Evolutionary conservation across 495 filamentous ascomycete genomes (phyloP).

Genomic region (Geoglossum glabrum): DNA sequence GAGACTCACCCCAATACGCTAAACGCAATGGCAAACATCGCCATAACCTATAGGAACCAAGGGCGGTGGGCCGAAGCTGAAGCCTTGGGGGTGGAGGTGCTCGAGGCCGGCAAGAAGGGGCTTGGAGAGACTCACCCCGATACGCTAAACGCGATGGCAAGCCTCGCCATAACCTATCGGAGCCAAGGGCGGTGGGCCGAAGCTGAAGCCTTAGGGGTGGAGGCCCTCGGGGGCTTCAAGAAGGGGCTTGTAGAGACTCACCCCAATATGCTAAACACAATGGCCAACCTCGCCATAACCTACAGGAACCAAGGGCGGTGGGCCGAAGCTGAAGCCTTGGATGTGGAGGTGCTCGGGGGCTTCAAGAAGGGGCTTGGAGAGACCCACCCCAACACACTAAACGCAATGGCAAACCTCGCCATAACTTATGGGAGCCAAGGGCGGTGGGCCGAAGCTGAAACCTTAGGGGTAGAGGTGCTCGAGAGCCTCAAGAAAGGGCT

Average conservation of each 20-base stretch:
- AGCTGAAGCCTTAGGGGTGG: background rate
- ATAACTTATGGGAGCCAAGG: background rate
- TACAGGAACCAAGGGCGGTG: background rate
- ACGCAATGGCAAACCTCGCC: background rate
- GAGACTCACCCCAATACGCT: background rate
- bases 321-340: background rate
- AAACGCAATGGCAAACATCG: background rate
- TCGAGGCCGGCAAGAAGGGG: background rate
- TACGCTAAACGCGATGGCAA: no score
- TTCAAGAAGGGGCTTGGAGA: background rate
- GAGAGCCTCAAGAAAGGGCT: conserved; percentile 6
- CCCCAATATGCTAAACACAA: background rate
- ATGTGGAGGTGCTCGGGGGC: conserved; percentile 6
- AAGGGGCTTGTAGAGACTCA: background rate
- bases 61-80: conserved; percentile 8
- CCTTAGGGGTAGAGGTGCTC: background rate
- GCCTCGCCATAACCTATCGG: no score
- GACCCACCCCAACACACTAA: background rate
- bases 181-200: background rate
- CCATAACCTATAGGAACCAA: background rate
- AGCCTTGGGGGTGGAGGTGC: conserved; percentile 3
- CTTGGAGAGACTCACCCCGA: no score
- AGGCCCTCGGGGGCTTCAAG: background rate
- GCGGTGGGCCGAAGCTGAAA: conserved; percentile 6
- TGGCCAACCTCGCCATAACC: background rate